Conservation (phyloP, 805 yeast species). For the Starmerella khaoyaiensis region DNA sequence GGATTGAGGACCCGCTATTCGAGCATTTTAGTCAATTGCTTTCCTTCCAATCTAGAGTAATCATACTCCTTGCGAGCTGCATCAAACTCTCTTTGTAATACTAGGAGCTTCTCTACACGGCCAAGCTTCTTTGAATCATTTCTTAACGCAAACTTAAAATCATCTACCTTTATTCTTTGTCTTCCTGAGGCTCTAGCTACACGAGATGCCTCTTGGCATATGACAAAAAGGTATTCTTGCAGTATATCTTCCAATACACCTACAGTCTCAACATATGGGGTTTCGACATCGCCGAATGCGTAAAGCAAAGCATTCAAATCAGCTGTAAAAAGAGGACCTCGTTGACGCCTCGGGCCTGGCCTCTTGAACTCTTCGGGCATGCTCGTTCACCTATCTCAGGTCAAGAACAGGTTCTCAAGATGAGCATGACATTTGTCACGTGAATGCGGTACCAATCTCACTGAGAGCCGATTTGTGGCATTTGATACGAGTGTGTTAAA, state of each 20-base stretch:
- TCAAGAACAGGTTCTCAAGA: neutral
- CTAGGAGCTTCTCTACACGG: slow-evolving; percentile 51
- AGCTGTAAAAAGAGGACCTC: slow-evolving; percentile 27
- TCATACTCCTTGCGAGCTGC: slow-evolving; percentile 59
- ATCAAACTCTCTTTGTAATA: slow-evolving; percentile 45
- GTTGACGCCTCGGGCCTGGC: slow-evolving; percentile 9
- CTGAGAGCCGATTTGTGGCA: too few species aligned
- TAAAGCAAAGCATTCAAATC: slow-evolving; percentile 47
- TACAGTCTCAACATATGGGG: slow-evolving; percentile 53
- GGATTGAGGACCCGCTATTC: too few species aligned
- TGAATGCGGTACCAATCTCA: too few species aligned
- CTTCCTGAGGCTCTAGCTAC: slow-evolving; percentile 41
- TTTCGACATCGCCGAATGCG: slow-evolving; percentile 61
- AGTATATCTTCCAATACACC: slow-evolving; percentile 56
- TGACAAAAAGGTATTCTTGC: slow-evolving; percentile 47
- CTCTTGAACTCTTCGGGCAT: slow-evolving; percentile 9
- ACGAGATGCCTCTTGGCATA: slow-evolving; percentile 42
- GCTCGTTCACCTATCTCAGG: neutral
- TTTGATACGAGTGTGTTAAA: too few species aligned
- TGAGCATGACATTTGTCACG: neutral
- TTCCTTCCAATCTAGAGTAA: slow-evolving; percentile 38
- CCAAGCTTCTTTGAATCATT: slow-evolving; percentile 56
- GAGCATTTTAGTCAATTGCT: slow-evolving; percentile 25
- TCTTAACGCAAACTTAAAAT: slow-evolving; percentile 56
- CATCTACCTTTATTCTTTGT: slow-evolving; percentile 56